phyloP scores from a whole-genome alignment of 1,284 basidiomycete genomes.

The Ustilago cynodontis region DNA sequence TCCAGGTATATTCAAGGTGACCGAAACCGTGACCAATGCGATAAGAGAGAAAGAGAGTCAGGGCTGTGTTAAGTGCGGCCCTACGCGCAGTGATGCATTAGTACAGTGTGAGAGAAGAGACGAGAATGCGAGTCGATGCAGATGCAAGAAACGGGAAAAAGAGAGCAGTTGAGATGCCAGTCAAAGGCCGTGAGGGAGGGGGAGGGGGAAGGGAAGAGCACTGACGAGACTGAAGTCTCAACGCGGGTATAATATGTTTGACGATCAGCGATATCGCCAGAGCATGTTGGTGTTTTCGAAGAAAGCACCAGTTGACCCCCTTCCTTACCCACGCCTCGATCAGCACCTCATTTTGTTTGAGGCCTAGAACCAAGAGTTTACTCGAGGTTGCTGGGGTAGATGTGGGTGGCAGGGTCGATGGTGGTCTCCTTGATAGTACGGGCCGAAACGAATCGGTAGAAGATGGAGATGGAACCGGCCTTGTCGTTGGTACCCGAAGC shows the following conservation, averaged over 20 bases:
- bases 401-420: conserved; percentile 58
- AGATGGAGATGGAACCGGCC: conserved; percentile 90
- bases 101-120: conserved; percentile 23
- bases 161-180: conserved; percentile 13
- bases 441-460: conserved; percentile 74
- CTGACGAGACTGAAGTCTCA: not conserved
- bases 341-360: conserved; percentile 4
- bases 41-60: not conserved
- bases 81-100: conserved; percentile 38
- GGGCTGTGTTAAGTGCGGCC: conserved; percentile 58
- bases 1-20: conserved; percentile 40
- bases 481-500: conserved; percentile 98
- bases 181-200: conserved; percentile 5
- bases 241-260: conserved; percentile 16
- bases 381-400: conserved; percentile 67
- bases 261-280: no score
- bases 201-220: conserved; percentile 13
- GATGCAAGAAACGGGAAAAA: conserved; percentile 27
- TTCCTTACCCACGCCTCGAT: conserved; percentile 3
- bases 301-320: conserved; percentile 5
- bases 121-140: conserved; percentile 39
- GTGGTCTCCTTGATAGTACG: conserved; percentile 94
- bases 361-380: conserved; percentile 11
- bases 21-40: conserved; percentile 23
- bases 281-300: conserved; percentile 8